Percentiles rank a stretch among this genome's conserved stretches.
These are phyloP conservation scores for Colletotrichum chrysophilum DNA, from an alignment of 2,329 filamentous ascomycete genomes.

Conservation along the genomic window DNA sequence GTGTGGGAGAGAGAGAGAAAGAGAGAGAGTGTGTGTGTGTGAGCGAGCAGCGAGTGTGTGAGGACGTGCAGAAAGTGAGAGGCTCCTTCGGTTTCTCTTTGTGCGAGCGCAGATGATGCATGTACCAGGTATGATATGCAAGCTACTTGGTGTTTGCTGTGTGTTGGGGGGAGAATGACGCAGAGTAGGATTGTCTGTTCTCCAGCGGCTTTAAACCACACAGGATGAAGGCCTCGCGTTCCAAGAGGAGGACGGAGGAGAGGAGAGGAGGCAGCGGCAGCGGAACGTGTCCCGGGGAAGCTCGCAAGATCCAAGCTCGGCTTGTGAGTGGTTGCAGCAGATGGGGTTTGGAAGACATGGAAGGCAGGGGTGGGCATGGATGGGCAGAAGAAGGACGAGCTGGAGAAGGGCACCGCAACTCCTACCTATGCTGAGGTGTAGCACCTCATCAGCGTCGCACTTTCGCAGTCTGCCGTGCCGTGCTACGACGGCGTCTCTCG, in stretches of 20 bases:
- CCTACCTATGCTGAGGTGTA: background rate
- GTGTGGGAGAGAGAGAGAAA: background rate
- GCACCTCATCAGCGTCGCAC: background rate
- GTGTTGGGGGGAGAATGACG: background rate
- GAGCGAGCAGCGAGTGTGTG: background rate
- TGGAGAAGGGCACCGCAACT: background rate
- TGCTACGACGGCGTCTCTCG: background rate
- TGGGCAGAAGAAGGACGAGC: background rate
- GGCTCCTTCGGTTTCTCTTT: background rate
- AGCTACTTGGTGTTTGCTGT: background rate
- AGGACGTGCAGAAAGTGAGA: background rate
- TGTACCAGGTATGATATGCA: background rate
- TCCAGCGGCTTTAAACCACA: background rate
- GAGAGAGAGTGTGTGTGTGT: background rate
- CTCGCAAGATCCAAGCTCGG: background rate
- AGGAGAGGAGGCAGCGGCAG: background rate
- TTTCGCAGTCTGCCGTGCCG: background rate
- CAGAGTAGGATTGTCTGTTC: background rate
- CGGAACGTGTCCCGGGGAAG: background rate
- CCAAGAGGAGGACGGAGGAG: background rate
- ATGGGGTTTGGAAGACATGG: background rate
- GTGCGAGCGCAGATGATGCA: background rate
- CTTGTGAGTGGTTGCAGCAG: background rate
- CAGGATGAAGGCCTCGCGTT: background rate
- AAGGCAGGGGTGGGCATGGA: background rate